Conservation (phyloP, 2,329 filamentous ascomycete species). For the Arthrobotrys entomopaga region DNA sequence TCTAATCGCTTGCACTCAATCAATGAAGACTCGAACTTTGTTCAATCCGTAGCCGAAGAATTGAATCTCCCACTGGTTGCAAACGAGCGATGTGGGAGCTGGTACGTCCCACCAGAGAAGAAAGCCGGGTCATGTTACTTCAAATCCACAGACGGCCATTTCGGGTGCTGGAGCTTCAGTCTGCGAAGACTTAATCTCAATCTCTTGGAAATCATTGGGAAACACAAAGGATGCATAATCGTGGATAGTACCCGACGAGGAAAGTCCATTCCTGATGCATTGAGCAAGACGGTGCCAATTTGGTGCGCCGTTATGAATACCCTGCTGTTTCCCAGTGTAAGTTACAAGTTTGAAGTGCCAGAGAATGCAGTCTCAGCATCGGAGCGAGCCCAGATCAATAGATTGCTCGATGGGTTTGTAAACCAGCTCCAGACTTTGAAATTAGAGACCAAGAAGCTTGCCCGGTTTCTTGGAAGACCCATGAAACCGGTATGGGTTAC, state of each 20-base stretch:
- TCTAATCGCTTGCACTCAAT: constrained; percentile 86
- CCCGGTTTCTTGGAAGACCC: constrained; percentile 13
- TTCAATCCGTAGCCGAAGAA: constrained; percentile 69
- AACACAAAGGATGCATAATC: constrained; percentile 79
- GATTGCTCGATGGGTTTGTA: constrained; percentile 70
- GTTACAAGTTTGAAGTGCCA: constrained; percentile 72
- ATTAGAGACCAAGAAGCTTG: constrained; percentile 31
- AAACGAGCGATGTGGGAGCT: constrained; percentile 94
- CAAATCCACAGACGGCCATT: constrained; percentile 96
- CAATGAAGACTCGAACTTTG: constrained; percentile 78
- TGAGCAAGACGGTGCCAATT: constrained; percentile 91
- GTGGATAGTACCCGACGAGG: constrained; percentile 93
- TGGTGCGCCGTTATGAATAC: constrained; percentile 91
- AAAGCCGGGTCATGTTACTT: constrained; percentile 87
- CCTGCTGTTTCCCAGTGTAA: constrained; percentile 73
- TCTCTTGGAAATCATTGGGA: constrained; percentile 74
- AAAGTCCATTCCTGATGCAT: constrained; percentile 93
- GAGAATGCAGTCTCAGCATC: constrained; percentile 77
- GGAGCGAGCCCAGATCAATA: constrained; percentile 81
- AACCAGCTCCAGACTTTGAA: constrained; percentile 33
- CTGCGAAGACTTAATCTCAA: constrained; percentile 85
- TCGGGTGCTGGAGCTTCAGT: constrained; percentile 90
- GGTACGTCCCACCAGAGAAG: constrained; percentile 78
- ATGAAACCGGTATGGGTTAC: constrained; percentile 49
- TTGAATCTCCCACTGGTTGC: constrained; percentile 78